These are phyloP conservation scores for Truncatella angustata DNA, from an alignment of 2,329 filamentous ascomycete genomes.

Conservation along the genomic window DNA sequence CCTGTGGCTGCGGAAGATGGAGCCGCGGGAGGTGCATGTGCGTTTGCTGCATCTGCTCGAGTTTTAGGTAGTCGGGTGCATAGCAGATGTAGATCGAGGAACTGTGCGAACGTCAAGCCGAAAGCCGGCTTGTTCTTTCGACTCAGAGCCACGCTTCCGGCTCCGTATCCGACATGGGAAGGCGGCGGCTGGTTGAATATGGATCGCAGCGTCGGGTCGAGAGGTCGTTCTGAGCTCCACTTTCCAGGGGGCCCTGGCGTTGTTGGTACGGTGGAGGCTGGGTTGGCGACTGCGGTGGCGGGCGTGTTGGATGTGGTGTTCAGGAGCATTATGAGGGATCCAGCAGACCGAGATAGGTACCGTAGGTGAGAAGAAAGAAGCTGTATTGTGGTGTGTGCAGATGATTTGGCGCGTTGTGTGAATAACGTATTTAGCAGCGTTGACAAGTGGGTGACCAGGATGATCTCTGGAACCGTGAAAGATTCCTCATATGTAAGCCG, in stretches of 20 bases:
- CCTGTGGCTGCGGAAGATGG: constrained; percentile 3
- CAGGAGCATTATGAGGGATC: constrained; percentile 52
- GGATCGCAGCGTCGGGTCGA: constrained; percentile 48
- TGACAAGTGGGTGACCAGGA: constrained; percentile 56
- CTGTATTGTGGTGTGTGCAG: constrained; percentile 48
- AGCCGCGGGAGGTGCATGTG: constrained; percentile 18
- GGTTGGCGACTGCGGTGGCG: neutral
- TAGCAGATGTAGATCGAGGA: constrained; percentile 55
- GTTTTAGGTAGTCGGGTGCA: constrained; percentile 42
- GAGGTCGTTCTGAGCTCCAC: constrained; percentile 14
- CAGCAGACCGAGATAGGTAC: constrained; percentile 40
- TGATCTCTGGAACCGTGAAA: constrained; percentile 37
- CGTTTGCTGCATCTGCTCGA: constrained; percentile 36
- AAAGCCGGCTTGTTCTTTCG: constrained; percentile 48
- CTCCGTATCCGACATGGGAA: constrained; percentile 8
- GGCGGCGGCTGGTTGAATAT: constrained; percentile 41
- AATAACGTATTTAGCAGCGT: constrained; percentile 52
- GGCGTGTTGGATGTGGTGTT: constrained; percentile 32
- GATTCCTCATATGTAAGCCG: neutral
- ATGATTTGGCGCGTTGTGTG: constrained; percentile 41
- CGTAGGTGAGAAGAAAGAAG: constrained; percentile 47
- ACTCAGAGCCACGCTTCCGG: constrained; percentile 10
- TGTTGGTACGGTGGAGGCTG: neutral
- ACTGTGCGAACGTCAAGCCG: constrained; percentile 52
- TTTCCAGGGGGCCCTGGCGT: constrained; percentile 1